Evolutionary conservation across 805 yeast species (phyloP), one percentile per base, ranked within the genome.

Genomic region (Candida silvicultrix): DNA sequence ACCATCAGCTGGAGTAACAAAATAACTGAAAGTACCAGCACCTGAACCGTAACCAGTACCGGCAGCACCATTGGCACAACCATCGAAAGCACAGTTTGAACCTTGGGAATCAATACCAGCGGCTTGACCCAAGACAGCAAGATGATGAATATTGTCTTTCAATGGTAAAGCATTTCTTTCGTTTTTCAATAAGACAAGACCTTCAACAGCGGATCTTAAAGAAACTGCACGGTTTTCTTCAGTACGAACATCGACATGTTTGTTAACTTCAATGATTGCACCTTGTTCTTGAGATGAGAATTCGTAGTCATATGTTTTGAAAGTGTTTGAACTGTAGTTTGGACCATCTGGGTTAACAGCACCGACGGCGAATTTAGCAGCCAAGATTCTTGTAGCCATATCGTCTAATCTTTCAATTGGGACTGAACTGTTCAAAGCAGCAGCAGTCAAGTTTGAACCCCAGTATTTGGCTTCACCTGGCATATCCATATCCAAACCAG

Each of bases 11-110:
- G 84, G 83, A 5, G 82, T 70, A 19, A 75, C 65, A 12, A 76
- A 71, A 54, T 64, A 74, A 2, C 79, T 76, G 45, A 73, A 74
- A 49, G 68, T 70, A 25, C 73, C 80, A 3, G 80, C 67, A 2
- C 82, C 79, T 4, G 84, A 78, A 1, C 84, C 85, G 77, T 83
- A 76, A 16, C 83, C 84, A 14, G 73, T 67, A 29, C 76, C 72
- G 41, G 77, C 53, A 3, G 75, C 70, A 4, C 84, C 84, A 45
- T 72, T 69, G 16, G 66, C 65, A 53, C 69, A 16, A 68, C 83
- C 83, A 77, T 77, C 53, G 12, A 77, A 65, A 40, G 82, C 80
- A 25, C 81, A 77, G 4, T 82, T 82, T 42, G 83, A 82, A 46
- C 84, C 83, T 23, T 74, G 70, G 45, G 64, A 69, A 42, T 71